A percentile compares a stretch with the other conserved stretches of the same genome.
phyloP scores from a whole-genome alignment of 345 rosid genomes.

The Alliaria petiolata region DNA sequence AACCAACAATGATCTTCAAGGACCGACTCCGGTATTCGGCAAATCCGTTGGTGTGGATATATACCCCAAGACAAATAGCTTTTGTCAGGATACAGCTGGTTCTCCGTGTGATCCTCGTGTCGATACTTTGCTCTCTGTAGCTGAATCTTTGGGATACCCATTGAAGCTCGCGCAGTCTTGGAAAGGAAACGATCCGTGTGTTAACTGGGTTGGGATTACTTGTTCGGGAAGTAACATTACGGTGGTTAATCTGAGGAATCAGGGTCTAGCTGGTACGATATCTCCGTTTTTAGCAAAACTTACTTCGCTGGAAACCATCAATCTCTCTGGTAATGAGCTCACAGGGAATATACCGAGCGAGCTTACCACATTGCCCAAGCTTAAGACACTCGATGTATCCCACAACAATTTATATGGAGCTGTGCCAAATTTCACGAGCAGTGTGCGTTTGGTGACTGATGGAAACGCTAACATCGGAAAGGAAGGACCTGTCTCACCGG shows the following conservation, averaged over 20 bases:
- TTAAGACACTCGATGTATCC: constrained; percentile 59
- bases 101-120: constrained; percentile 38
- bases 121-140: constrained; percentile 31
- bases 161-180: constrained; percentile 32
- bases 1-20: constrained; percentile 42
- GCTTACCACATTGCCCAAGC: constrained; percentile 51
- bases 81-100: constrained; percentile 38
- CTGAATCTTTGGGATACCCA: constrained; percentile 34
- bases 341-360: constrained; percentile 56
- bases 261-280: constrained; percentile 60
- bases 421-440: constrained; percentile 41
- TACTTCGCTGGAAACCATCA: constrained; percentile 42
- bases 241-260: constrained; percentile 38
- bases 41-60: constrained; percentile 26
- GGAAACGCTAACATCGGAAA: constrained; percentile 59
- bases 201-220: constrained; percentile 55
- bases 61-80: constrained; percentile 18
- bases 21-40: constrained; percentile 34
- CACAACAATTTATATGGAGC: constrained; percentile 51
- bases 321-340: constrained; percentile 50
- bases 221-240: constrained; percentile 49
- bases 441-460: constrained; percentile 33
- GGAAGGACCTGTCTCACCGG: constrained; percentile 4
- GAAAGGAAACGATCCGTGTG: constrained; percentile 64
- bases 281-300: constrained; percentile 49